Evolutionary conservation across 805 yeast species (phyloP), one percentile per base, ranked within the genome.

Genomic region (Yarrowia alimentaria): DNA sequence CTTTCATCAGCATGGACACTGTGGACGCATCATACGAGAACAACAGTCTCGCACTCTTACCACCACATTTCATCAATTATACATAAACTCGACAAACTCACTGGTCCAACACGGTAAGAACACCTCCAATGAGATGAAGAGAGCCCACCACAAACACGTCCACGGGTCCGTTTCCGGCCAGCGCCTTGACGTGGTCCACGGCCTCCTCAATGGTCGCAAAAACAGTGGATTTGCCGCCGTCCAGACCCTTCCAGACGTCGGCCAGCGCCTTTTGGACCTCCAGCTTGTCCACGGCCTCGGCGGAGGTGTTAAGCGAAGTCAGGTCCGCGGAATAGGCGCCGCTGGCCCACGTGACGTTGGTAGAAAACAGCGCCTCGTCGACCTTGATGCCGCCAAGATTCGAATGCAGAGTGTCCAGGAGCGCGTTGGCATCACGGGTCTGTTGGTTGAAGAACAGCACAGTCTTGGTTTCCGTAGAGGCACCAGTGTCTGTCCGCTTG

Each of bases 91-190:
- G n/a, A n/a, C n/a, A n/a, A n/a, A n/a, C n/a, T n/a, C n/a, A n/a
- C n/a, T n/a, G n/a, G n/a, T 91, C 96, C 33, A 88, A 68, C 5
- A 90, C 96, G 3, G 88, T 89, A 29, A 93, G 68, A 53, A 93
- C 77, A 0, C 98, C 99, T 13, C 99, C 99, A 9, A 93, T 95
- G 53, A 94, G 71, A 64, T 91, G 96, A 57, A 93, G 71, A 5
- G 97, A 89, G 1, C 99, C 99, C 54, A 94, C 85, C 0, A 89
- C 97, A 68, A 89, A 84, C 1, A 88, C 94, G 56, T 88, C 89
- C 17, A 79, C 67, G 6, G 63, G 64, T 48, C 24, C 47, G 49
- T 37, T 60, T 56, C 7, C 58, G 54, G 5, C 55, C 21, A 77
- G 61, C 18, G 75, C 66, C 53, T 76, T 74, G 45, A 79, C 75